Evolutionary conservation across 257 asterid genomes (phyloP), one percentile per base, ranked within the genome.

Genomic region (Anisodus acutangulus): DNA sequence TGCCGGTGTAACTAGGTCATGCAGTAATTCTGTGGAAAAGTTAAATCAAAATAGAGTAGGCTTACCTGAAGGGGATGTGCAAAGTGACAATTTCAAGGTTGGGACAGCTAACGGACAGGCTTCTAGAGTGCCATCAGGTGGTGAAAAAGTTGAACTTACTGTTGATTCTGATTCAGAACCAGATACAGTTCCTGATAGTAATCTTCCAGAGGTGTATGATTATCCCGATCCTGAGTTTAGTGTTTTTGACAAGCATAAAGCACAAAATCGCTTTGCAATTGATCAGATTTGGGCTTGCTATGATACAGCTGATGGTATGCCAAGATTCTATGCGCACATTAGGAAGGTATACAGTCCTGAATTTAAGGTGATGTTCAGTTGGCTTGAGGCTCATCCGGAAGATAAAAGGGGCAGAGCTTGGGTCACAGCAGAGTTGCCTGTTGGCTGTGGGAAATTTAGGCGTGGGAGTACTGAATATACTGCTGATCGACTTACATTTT

Each of bases 251-350:
- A 90, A 87, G 89, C 81, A 49, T 31, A 91, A 88, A 70, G 89
- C 84, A 63, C 88, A 83, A 39, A 79, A 76, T 53, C 47, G 76
- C 85, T 93, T 93, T 85, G 82, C 85, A 64, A 89, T 57, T 80
- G 90, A 86, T 87, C 98, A 95, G 78, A 81, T 88, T 82, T 95
- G 98, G 98, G 97, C 98, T 85, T 94, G 95, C 70, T 91, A 91
- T 70, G 97, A 90, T 83, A 43, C 86, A 11, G 60, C 43, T 15
- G 93, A 91, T 84, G 88, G 91, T 71, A 90, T 95, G 98, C 98
- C 98, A 31, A 92, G 98, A 86, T 95, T 83, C 81, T 90, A 93
- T 67, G 97, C 96, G 9, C 92, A 85, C 86, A 91, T 95, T 84
- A 90, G 59, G 84, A 89, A 84, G 82, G 90, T 91, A 16, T 15